phyloP scores from a whole-genome alignment of 371 early-diverging fungal genomes.

The Fennellomyces sp. region DNA sequence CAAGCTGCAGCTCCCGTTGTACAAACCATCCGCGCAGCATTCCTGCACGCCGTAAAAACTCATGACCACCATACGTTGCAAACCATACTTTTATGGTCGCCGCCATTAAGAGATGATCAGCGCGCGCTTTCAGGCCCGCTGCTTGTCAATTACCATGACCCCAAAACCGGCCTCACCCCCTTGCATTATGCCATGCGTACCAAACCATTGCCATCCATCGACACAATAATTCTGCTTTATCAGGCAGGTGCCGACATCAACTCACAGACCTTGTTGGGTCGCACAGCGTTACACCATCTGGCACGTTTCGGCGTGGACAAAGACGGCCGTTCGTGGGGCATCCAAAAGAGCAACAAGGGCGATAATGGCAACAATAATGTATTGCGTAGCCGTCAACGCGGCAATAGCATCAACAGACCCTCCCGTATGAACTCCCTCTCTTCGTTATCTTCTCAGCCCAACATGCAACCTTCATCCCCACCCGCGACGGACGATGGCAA shows the following conservation, averaged over 20 bases:
- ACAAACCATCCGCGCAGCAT: slow-evolving; percentile 49
- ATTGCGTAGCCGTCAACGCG: neutral
- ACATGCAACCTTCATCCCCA: slow-evolving; percentile 4
- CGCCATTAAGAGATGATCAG: slow-evolving; percentile 28
- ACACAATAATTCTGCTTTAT: slow-evolving; percentile 63
- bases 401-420: neutral
- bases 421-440: slow-evolving; percentile 18
- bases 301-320: slow-evolving; percentile 56
- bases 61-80: slow-evolving; percentile 63
- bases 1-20: slow-evolving; percentile 33
- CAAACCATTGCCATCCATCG: slow-evolving; percentile 61
- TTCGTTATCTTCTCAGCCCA: slow-evolving; percentile 8
- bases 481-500: slow-evolving; percentile 9
- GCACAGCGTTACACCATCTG: slow-evolving; percentile 68
- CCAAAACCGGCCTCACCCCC: slow-evolving; percentile 65
- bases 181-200: slow-evolving; percentile 68
- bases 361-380: neutral
- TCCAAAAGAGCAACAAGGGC: slow-evolving; percentile 36
- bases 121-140: slow-evolving; percentile 31
- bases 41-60: slow-evolving; percentile 61
- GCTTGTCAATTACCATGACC: slow-evolving; percentile 63
- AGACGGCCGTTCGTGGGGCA: slow-evolving; percentile 48
- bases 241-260: slow-evolving; percentile 73
- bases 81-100: slow-evolving; percentile 53
- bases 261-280: slow-evolving; percentile 63